These are phyloP conservation scores for Mycena leptocephala DNA, from an alignment of 768 basidiomycete genomes.

Conservation along the genomic window DNA sequence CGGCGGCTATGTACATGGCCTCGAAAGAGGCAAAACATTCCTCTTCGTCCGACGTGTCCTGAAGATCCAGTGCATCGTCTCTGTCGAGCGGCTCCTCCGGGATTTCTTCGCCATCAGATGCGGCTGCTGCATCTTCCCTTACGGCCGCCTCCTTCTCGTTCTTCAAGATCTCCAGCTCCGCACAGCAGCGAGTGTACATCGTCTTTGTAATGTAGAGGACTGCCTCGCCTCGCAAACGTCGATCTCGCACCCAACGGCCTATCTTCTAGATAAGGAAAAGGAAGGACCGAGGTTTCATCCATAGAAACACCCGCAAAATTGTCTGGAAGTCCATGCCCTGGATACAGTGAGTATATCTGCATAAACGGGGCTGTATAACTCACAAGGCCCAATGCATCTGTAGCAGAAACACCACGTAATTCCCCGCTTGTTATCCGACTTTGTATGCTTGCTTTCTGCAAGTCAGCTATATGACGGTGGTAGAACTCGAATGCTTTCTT, in stretches of 20 bases:
- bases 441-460: conserved; percentile 18
- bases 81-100: neutral
- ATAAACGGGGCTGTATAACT: neutral
- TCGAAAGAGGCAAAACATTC: no score
- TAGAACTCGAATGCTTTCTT: conserved; percentile 32
- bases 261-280: conserved; percentile 29
- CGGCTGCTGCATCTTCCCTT: neutral
- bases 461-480: conserved; percentile 24
- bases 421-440: neutral
- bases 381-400: conserved; percentile 37
- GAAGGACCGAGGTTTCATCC: conserved; percentile 31
- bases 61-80: neutral
- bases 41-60: neutral
- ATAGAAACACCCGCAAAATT: conserved; percentile 25
- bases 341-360: neutral
- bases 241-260: conserved; percentile 25
- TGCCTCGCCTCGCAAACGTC: neutral
- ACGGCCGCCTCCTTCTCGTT: neutral
- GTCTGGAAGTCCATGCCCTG: conserved; percentile 34
- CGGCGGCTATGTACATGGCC: no score
- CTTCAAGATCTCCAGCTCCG: neutral
- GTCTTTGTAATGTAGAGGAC: conserved; percentile 28
- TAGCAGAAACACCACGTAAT: conserved; percentile 25
- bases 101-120: neutral
- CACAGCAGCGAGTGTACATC: conserved; percentile 7